Percentiles rank a stretch among this genome's conserved stretches.
phyloP scores from a whole-genome alignment of 768 basidiomycete genomes.

The Mycena albidolilacea region DNA sequence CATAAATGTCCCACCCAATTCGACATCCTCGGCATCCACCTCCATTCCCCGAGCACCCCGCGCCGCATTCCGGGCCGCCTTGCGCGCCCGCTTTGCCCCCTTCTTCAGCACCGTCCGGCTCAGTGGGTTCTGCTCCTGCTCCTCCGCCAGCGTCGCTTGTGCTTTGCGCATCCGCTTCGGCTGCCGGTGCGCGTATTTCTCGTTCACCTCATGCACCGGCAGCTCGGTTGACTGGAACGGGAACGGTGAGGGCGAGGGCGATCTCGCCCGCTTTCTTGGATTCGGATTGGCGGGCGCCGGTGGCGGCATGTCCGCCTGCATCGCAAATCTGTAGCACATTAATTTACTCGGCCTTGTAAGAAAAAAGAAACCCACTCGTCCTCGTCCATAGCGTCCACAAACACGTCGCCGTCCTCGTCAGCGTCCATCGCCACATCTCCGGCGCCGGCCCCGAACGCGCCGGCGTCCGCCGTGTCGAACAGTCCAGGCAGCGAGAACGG shows the following conservation, averaged over 20 bases:
- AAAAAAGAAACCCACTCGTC: constrained; percentile 50
- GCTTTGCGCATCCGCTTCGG: constrained; percentile 75
- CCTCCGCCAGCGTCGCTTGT: constrained; percentile 65
- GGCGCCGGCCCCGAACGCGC: constrained; percentile 73
- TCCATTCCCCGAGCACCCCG: constrained; percentile 57
- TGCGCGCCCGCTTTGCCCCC: constrained; percentile 74
- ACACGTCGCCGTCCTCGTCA: constrained; percentile 52
- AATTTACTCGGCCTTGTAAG: neutral
- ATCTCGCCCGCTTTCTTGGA: constrained; percentile 45
- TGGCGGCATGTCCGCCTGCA: constrained; percentile 31
- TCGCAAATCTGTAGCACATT: constrained; percentile 26
- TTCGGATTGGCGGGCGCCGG: neutral
- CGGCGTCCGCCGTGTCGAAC: constrained; percentile 85
- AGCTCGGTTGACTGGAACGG: constrained; percentile 35
- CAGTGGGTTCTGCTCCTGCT: constrained; percentile 69
- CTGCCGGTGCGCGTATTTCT: constrained; percentile 51
- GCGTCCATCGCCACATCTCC: constrained; percentile 62
- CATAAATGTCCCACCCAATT: constrained; percentile 65
- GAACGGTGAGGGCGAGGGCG: constrained; percentile 30
- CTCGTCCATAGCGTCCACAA: constrained; percentile 55
- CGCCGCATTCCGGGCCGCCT: constrained; percentile 56
- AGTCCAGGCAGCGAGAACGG: constrained; percentile 88
- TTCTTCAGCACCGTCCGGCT: constrained; percentile 72
- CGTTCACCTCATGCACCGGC: constrained; percentile 37
- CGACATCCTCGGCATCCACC: constrained; percentile 54